Evolutionary conservation across 805 yeast species (phyloP), one percentile per base, ranked within the genome.

Genomic region (Wickerhamia fluorescens): DNA sequence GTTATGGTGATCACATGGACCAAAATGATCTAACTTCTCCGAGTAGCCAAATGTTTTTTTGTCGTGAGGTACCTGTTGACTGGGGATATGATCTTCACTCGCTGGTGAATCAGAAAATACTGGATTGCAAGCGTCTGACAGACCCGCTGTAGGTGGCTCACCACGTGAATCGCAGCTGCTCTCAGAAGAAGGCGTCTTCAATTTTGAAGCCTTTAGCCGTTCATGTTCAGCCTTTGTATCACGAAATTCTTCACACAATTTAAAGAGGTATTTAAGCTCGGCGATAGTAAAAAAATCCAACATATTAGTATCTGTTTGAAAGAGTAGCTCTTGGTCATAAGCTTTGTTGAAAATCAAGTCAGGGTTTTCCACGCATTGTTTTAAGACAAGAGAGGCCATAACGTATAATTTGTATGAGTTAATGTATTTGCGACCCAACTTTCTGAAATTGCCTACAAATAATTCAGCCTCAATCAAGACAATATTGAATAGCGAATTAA

Each of bases 401-500:
- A 61, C 65, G 33, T 61, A 58, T 9, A 63, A 40, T 35, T 53
- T 50, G 46, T 61, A 61, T 2, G 68, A 61, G 35, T 61, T 63
- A 30, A 58, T 49, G 38, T 63, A 62, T 4, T 51, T 51, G 13
- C 47, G 35, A 37, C 67, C 56, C 37, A 63, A 47, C 19, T 49
- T 51, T 14, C 61, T 27, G 44, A 63, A 63, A 36, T 58, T 56
- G 2, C 69, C 68, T 18, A 62, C 66, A 37, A 62, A 63, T 6
- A 61, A 41, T 28, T 62, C 69, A 2, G 68, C 59, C 30, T 63
- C 68, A 1, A 49, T 33, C 16, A 63, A 39, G 8, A 56, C 49
- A 20, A 54, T 42, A 9, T 41, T 45, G 32, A 61, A 58, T 23
- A 63, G 41, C 11, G 35, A 39, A 34, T 58, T 58, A 13, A 57